Conservation (phyloP, 106 monocot genomes). For the Platanthera guangdongensis region DNA sequence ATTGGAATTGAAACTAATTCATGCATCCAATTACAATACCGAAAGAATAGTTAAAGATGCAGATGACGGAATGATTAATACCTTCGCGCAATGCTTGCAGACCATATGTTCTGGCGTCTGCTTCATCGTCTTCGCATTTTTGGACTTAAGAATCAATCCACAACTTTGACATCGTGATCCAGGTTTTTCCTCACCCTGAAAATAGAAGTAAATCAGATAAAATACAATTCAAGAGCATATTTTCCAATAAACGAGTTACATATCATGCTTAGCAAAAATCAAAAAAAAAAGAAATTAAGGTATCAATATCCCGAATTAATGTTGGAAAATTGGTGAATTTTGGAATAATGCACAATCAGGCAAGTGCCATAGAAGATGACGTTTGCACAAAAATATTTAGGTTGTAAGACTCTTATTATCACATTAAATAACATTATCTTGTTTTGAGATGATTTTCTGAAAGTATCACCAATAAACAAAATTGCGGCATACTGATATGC, state of each 20-base stretch:
- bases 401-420: background rate
- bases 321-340: background rate
- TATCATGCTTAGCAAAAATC: background rate
- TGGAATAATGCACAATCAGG: background rate
- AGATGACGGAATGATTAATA: conserved; percentile 13
- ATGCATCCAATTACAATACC: too few relatives aligned
- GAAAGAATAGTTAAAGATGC: too few relatives aligned
- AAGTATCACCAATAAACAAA: background rate
- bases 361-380: background rate
- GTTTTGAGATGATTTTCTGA: background rate
- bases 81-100: conserved; percentile 79
- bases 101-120: conserved; percentile 40
- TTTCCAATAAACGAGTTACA: background rate
- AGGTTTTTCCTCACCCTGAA: conserved; percentile 31
- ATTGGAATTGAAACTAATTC: too few relatives aligned
- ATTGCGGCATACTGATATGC: background rate
- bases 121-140: conserved; percentile 59
- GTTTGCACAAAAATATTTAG: background rate
- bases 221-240: background rate
- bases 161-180: conserved; percentile 64
- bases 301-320: background rate
- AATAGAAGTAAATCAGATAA: background rate
- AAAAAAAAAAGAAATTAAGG: background rate
- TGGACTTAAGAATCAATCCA: conserved; percentile 42
- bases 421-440: background rate